Base-by-base conservation (phyloP, 148 eudicot genomes). In the Chenopodium album region DNA sequence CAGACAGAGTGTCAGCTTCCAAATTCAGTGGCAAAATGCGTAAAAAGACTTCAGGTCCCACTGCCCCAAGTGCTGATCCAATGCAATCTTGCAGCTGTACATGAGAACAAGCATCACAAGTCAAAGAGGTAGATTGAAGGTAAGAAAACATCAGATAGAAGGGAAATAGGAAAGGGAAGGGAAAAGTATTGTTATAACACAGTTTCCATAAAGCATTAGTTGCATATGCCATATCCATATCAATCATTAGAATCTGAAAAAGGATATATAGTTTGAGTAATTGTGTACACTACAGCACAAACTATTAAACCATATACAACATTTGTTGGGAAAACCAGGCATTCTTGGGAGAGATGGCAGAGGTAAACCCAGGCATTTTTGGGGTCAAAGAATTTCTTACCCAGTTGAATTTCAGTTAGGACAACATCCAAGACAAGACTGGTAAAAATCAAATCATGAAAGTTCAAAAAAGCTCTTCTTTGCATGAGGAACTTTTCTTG, bases 11-110 rank as follows among this genome's bases (percentile, higher is more conserved):
- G 71, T 88, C 91, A 64, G 88, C 88, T 76, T 89, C 91, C 90
- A 97, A 79, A 76, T 90, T 97, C 46, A 97, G 89, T 48, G 99
- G 98, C 22, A 97, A 71, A 85, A 92, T 71, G 76, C 88, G 86
- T 79, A 97, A 86, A 78, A 96, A 97, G 13, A 79, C 86, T 86
- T 94, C 99, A 79, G 99, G 95, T 50, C 99, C 99, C 95, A 97
- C 89, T 75, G 98, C 94, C 78, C 91, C 88, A 75, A 97, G 87
- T 79, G 99, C 95, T 71, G 94, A 87, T 82, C 99, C 99, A 64
- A 94, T 52, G 83, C 98, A 94, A 84, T 90, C 98, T 82, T 94
- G 98, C 82, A 94, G 83, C 99, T 97, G 94, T 62, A 71, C 75
- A 80, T n/a, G 73, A 79, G 46, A 71, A 79, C 34, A 62, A 72